Evolutionary conservation across 1,139 yeast species (phyloP).

Genomic region (Diutina sp.): DNA sequence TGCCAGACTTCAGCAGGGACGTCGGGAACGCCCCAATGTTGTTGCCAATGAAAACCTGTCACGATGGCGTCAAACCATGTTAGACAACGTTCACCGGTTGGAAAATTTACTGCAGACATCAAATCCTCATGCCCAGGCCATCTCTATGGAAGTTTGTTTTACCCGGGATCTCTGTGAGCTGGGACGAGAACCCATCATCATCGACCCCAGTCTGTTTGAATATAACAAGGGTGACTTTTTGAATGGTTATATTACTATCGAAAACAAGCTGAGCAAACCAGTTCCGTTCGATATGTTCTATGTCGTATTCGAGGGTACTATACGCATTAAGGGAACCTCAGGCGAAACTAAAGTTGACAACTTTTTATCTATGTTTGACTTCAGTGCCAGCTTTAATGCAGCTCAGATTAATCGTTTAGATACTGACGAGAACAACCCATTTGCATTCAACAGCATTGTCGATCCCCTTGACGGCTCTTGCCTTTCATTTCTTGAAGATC

Average conservation of each 20-base stretch:
- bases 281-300: conserved; percentile 45
- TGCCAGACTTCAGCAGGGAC: neutral
- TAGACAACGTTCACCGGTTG: conserved; percentile 25
- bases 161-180: conserved; percentile 24
- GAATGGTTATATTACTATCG: conserved; percentile 37
- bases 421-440: conserved; percentile 8
- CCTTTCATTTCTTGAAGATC: conserved; percentile 7
- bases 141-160: conserved; percentile 18
- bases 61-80: conserved; percentile 24
- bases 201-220: conserved; percentile 27
- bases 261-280: conserved; percentile 24
- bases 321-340: neutral
- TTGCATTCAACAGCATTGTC: conserved; percentile 1
- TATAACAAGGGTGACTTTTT: conserved; percentile 42
- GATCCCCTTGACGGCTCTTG: conserved; percentile 20
- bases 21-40: conserved; percentile 4
- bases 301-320: conserved; percentile 42
- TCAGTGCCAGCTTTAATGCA: conserved; percentile 25
- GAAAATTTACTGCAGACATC: conserved; percentile 19
- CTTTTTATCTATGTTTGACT: conserved; percentile 32
- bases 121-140: conserved; percentile 15
- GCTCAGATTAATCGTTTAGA: conserved; percentile 19
- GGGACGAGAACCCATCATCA: conserved; percentile 15
- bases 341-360: conserved; percentile 10
- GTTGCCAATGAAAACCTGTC: conserved; percentile 21